A percentile compares a stretch with the other conserved stretches of the same genome.
phyloP scores from a whole-genome alignment of 2,329 filamentous ascomycete genomes.

The Penicillium sp. region DNA sequence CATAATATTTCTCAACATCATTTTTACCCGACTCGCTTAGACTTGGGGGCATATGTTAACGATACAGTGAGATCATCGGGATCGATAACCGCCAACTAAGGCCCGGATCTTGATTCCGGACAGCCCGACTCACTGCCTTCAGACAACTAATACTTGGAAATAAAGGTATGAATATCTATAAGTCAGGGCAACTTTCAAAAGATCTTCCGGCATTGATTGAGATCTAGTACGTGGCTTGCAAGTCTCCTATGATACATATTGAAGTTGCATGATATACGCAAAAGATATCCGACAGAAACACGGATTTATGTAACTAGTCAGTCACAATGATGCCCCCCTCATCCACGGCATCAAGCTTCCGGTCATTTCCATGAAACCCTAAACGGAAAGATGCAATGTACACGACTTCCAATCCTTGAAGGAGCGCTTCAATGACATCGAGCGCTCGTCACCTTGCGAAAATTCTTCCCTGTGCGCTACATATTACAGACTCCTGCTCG shows the following conservation, averaged over 20 bases:
- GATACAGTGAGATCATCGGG: not conserved
- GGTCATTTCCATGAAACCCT: constrained; percentile 12
- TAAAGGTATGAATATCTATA: too few species aligned
- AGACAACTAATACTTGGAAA: not conserved
- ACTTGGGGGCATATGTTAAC: not conserved
- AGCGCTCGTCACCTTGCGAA: constrained; percentile 13
- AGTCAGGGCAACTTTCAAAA: too few species aligned
- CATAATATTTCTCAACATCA: not conserved
- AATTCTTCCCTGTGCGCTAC: constrained; percentile 7
- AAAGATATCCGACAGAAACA: constrained; percentile 17
- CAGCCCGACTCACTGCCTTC: not conserved
- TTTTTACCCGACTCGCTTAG: not conserved
- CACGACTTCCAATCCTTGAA: constrained; percentile 5
- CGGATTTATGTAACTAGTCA: constrained; percentile 12
- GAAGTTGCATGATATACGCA: constrained; percentile 3
- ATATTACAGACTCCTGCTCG: constrained; percentile 13
- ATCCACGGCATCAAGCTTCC: constrained; percentile 7
- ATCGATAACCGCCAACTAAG: not conserved
- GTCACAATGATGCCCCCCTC: constrained; percentile 18
- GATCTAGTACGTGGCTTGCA: not conserved
- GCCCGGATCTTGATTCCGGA: not conserved
- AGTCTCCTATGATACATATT: too few species aligned
- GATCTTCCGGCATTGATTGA: not conserved
- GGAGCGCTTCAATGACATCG: constrained; percentile 18
- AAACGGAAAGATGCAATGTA: constrained; percentile 5